Evolutionary conservation across 192 early-diverging fungal species (phyloP).

Genomic region (Funneliformis mosseae): DNA sequence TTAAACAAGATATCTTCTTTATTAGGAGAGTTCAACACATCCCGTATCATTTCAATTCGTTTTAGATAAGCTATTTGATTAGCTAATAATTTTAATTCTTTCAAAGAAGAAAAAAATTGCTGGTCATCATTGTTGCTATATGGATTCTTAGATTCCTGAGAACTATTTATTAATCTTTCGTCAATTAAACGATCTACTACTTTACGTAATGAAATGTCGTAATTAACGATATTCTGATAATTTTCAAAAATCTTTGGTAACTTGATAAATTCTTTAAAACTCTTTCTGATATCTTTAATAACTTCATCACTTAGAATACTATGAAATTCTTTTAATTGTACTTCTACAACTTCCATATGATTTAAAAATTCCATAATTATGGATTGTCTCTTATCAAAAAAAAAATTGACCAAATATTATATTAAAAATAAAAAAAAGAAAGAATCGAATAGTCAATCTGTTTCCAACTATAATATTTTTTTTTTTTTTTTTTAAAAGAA

Average conservation of each 20-base stretch:
- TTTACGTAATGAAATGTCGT: neutral
- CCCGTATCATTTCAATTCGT: neutral
- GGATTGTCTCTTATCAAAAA: too few species aligned
- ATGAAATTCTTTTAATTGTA: too few species aligned
- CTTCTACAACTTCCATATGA: too few species aligned
- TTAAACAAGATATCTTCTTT: constrained; percentile 7
- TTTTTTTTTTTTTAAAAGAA: too few species aligned
- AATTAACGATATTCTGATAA: neutral
- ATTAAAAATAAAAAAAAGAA: too few species aligned
- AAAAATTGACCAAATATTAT: too few species aligned
- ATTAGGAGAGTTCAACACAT: neutral
- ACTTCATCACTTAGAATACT: too few species aligned
- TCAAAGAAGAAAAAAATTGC: neutral
- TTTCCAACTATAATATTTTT: too few species aligned
- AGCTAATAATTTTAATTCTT: neutral
- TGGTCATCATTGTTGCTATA: neutral
- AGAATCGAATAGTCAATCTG: too few species aligned
- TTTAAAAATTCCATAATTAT: too few species aligned
- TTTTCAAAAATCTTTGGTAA: neutral
- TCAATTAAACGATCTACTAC: neutral
- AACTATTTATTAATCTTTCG: neutral
- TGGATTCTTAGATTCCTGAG: neutral
- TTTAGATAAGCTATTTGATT: neutral
- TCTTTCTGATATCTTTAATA: neutral
- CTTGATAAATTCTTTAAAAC: neutral